A percentile compares a stretch with the other conserved stretches of the same genome.
Evolutionary conservation across 257 asterid genomes (phyloP).

Genomic region (Scutellaria minor): DNA sequence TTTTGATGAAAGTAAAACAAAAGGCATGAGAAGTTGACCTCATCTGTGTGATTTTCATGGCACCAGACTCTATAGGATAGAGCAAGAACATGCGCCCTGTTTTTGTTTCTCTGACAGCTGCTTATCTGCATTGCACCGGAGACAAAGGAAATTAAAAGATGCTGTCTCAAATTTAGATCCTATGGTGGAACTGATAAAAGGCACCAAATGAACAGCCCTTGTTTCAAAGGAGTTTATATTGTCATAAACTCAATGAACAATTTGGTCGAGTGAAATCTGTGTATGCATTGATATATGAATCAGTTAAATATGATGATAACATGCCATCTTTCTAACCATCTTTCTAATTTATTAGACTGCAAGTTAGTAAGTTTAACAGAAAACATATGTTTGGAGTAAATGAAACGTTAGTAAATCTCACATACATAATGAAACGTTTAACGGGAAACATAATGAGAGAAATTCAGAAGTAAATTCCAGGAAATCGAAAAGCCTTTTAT

Average conservation of each 20-base stretch:
- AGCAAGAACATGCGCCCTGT: constrained; percentile 52
- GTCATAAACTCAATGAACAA: neutral
- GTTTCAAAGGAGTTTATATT: neutral
- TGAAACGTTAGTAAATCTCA: neutral
- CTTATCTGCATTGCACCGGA: constrained; percentile 43
- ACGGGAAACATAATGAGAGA: neutral
- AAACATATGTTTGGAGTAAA: neutral
- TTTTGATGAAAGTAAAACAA: neutral
- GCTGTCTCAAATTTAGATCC: neutral
- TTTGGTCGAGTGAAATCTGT: neutral
- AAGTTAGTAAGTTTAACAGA: neutral
- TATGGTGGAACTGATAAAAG: neutral
- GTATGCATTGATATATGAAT: neutral
- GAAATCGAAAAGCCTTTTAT: neutral
- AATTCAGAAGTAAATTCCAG: neutral
- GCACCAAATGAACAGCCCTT: neutral
- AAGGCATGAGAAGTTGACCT: constrained; percentile 28
- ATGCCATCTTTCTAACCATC: neutral
- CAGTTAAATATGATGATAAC: neutral
- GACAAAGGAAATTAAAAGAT: constrained; percentile 1
- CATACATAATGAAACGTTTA: neutral
- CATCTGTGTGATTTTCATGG: constrained; percentile 23
- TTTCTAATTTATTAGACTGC: neutral
- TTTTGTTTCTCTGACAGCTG: constrained; percentile 48
- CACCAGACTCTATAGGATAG: constrained; percentile 46